Conservation (phyloP, 495 filamentous ascomycete species). For the Tuber magnatum region DNA sequence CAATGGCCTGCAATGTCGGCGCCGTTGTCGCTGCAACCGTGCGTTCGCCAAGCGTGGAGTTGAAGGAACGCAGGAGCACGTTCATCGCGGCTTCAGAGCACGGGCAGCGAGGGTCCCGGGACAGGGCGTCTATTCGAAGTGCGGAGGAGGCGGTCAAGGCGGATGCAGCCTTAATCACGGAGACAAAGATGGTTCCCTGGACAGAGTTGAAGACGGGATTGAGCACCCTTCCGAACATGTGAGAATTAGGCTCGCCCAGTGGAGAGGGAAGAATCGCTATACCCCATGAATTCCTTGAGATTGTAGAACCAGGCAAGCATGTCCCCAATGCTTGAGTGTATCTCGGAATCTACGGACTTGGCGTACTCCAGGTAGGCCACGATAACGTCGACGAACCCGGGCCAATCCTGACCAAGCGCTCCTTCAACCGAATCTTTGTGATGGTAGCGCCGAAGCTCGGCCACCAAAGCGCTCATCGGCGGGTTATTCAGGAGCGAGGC, state of each 20-base stretch:
- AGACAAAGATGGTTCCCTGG: conserved; percentile 69
- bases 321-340: conserved; percentile 14
- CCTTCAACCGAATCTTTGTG: conserved; percentile 11
- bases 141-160: conserved; percentile 47
- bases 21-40: conserved; percentile 47
- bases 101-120: conserved; percentile 62
- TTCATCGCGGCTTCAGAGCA: conserved; percentile 50
- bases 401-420: conserved; percentile 34
- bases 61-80: conserved; percentile 73
- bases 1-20: conserved; percentile 54
- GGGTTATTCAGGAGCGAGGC: conserved; percentile 21
- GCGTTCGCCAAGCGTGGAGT: conserved; percentile 78
- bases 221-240: conserved; percentile 38
- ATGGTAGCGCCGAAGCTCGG: conserved; percentile 23
- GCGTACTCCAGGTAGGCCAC: conserved; percentile 32
- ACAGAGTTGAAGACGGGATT: conserved; percentile 71
- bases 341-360: conserved; percentile 13
- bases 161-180: conserved; percentile 72
- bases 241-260: background rate
- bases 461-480: conserved; percentile 25
- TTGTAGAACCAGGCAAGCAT: conserved; percentile 19
- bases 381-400: conserved; percentile 32
- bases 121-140: conserved; percentile 44
- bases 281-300: conserved; percentile 31
- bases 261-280: background rate